Evolutionary conservation across 2,329 filamentous ascomycete genomes (phyloP).

Genomic region (Xylaria arbuscula): DNA sequence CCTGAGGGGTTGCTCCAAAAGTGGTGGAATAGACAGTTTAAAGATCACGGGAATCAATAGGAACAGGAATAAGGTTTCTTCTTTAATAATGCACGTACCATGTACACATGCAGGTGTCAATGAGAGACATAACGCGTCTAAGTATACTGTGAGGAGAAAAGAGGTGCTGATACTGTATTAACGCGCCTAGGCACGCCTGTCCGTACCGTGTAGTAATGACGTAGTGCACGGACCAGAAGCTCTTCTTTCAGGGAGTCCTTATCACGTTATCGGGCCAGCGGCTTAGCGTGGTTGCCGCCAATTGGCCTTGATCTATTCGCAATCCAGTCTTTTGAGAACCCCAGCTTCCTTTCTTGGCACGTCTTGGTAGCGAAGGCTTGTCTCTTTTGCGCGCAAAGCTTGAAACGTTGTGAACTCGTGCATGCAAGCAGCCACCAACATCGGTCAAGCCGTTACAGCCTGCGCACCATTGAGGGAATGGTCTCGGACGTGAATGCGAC

Average conservation of each 20-base stretch:
- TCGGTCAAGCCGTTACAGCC: slow-evolving; percentile 17
- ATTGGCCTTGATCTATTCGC: slow-evolving; percentile 37
- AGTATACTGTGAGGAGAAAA: neutral
- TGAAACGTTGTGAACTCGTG: slow-evolving; percentile 13
- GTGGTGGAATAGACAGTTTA: too few species aligned
- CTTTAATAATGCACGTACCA: neutral
- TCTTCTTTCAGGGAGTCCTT: slow-evolving; percentile 13
- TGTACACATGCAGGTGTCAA: neutral
- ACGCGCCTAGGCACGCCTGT: too few species aligned
- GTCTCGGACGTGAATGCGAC: slow-evolving; percentile 29
- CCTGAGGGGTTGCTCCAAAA: neutral
- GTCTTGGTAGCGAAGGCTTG: slow-evolving; percentile 23
- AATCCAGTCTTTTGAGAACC: slow-evolving; percentile 30
- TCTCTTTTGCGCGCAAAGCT: slow-evolving; percentile 40
- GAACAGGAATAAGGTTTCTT: neutral
- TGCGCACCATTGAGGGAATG: slow-evolving; percentile 28
- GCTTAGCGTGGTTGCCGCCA: slow-evolving; percentile 21
- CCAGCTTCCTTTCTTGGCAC: slow-evolving; percentile 33
- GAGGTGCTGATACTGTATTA: slow-evolving; percentile 11
- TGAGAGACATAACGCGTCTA: neutral
- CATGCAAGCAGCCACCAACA: slow-evolving; percentile 28
- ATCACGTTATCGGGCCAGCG: slow-evolving; percentile 30
- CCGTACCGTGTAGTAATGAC: slow-evolving; percentile 34
- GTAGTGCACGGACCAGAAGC: slow-evolving; percentile 35
- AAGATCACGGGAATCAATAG: neutral